Conservation (phyloP, 257 asterid species). For the Petunia secreta region DNA sequence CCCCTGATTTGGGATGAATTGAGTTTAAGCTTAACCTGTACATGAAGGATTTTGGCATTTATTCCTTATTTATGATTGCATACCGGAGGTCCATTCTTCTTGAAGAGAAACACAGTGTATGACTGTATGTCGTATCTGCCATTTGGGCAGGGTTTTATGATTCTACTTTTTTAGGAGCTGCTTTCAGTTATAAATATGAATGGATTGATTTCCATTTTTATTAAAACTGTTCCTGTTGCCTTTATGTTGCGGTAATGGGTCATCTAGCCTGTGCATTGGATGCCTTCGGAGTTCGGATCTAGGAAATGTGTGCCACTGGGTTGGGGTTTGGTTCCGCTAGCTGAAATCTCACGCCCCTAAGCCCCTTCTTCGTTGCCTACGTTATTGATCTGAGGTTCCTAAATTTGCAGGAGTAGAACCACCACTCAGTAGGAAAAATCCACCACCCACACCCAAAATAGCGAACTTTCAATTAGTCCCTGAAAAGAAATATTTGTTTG, state of each 20-base stretch:
- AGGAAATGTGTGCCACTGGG: conserved; percentile 8
- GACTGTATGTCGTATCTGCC: neutral
- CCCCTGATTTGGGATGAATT: neutral
- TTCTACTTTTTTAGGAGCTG: neutral
- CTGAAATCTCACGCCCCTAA: neutral
- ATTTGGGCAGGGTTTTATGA: neutral
- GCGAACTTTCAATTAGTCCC: neutral
- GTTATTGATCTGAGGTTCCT: conserved; percentile 14
- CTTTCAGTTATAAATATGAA: neutral
- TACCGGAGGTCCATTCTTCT: neutral
- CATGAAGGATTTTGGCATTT: neutral
- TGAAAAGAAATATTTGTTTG: neutral
- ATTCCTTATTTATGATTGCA: neutral
- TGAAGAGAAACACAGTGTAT: neutral
- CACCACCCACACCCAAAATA: neutral
- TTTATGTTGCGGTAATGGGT: neutral
- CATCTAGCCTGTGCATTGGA: neutral
- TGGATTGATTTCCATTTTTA: conserved; percentile 1
- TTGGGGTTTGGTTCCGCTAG: neutral
- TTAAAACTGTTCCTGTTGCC: neutral
- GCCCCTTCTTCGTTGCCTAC: neutral
- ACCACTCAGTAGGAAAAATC: neutral
- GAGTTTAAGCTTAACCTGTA: neutral
- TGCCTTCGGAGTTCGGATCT: neutral
- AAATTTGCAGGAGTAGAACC: neutral